Conservation (phyloP, 805 yeast species). For the Cephaloascus albidus region DNA sequence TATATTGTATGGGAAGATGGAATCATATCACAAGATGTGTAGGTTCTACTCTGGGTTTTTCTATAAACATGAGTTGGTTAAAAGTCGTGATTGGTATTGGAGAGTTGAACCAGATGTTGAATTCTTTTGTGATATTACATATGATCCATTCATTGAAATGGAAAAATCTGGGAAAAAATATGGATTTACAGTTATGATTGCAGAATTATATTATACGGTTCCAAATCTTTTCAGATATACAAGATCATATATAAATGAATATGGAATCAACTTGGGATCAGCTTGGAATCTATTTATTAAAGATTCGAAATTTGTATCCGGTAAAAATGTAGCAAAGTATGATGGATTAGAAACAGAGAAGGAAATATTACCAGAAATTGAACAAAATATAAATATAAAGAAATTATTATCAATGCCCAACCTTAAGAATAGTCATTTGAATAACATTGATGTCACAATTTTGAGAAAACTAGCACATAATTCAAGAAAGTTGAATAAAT, state of each 20-base stretch:
- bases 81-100: constrained; percentile 85
- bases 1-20: constrained; percentile 75
- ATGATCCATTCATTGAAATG: constrained; percentile 88
- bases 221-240: constrained; percentile 77
- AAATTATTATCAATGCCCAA: constrained; percentile 10
- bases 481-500: background rate
- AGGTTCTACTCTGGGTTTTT: constrained; percentile 83
- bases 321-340: constrained; percentile 12
- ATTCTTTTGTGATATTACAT: constrained; percentile 82
- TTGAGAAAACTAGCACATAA: background rate
- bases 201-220: constrained; percentile 73
- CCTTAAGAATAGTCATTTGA: constrained; percentile 14
- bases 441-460: constrained; percentile 1
- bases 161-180: constrained; percentile 56
- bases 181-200: constrained; percentile 75
- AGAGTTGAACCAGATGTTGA: constrained; percentile 90
- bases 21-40: constrained; percentile 90
- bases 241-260: constrained; percentile 44
- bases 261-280: constrained; percentile 40
- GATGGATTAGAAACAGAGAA: constrained; percentile 9
- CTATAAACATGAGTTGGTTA: constrained; percentile 68
- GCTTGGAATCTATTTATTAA: constrained; percentile 62
- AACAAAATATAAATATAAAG: constrained; percentile 15
- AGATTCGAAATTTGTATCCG: constrained; percentile 14
- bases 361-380: constrained; percentile 18